phyloP scores from a whole-genome alignment of 768 basidiomycete species.

The Phylloporus scabripes region DNA sequence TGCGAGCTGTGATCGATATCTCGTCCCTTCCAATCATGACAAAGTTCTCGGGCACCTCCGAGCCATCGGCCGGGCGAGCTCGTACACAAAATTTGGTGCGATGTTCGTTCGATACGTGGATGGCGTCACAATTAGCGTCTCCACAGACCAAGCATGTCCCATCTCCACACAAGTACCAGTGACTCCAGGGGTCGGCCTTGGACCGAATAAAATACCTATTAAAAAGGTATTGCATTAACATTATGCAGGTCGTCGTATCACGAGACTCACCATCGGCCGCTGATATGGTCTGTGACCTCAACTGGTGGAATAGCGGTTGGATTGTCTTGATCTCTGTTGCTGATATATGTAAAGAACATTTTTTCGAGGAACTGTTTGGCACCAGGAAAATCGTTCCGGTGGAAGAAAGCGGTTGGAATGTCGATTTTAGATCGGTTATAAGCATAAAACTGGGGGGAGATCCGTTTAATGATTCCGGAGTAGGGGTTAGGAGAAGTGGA shows the following conservation, averaged over 20 bases:
- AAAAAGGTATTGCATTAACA: background rate
- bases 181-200: background rate
- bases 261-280: background rate
- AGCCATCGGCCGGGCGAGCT: background rate
- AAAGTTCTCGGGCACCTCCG: background rate
- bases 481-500: conserved; percentile 8
- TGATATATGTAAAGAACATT: background rate
- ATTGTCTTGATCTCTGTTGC: background rate
- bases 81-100: conserved; percentile 1
- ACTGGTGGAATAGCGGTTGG: background rate
- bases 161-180: conserved; percentile 1
- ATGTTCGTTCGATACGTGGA: conserved; percentile 3
- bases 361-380: background rate
- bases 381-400: background rate
- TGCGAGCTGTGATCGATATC: background rate
- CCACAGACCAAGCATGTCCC: conserved; percentile 3
- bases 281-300: conserved; percentile 2
- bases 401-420: background rate
- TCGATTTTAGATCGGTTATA: background rate
- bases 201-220: conserved; percentile 4
- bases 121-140: background rate
- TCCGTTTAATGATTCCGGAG: background rate
- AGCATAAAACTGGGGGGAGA: conserved; percentile 3
- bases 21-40: conserved; percentile 4
- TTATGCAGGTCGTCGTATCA: too few species aligned